These are phyloP conservation scores for Psidium guajava DNA, from an alignment of 345 rosid genomes.

Conservation along the genomic window DNA sequence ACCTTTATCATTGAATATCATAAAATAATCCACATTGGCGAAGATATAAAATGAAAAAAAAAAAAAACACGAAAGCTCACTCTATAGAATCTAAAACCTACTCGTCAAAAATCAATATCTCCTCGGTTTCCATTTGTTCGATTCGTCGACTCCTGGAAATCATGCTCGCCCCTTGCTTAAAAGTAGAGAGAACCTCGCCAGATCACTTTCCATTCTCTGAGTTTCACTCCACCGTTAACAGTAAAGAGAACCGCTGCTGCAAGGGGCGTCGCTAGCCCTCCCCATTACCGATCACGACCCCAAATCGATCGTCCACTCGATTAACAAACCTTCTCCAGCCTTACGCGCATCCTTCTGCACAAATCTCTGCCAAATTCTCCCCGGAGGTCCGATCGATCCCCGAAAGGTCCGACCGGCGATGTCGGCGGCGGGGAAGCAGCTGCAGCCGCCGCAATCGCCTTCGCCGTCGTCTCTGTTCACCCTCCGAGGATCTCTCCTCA, in stretches of 20 bases:
- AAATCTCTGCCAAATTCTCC: neutral
- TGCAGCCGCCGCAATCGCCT: slow-evolving; percentile 11
- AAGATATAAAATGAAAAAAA: too few species aligned
- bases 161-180: too few species aligned
- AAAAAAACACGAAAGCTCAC: too few species aligned
- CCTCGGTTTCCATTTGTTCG: too few species aligned
- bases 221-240: neutral
- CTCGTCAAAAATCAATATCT: too few species aligned
- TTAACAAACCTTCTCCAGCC: neutral
- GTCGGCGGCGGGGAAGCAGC: slow-evolving; percentile 37
- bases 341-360: neutral
- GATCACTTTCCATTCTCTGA: neutral
- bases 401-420: slow-evolving; percentile 18
- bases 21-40: too few species aligned
- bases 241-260: neutral
- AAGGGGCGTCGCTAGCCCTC: neutral
- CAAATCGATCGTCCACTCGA: neutral
- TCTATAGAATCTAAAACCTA: too few species aligned
- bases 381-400: neutral
- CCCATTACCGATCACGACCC: neutral
- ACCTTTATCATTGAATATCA: too few species aligned
- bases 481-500: slow-evolving; percentile 50
- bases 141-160: too few species aligned
- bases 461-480: slow-evolving; percentile 30
- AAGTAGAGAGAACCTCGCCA: neutral